phyloP scores from a whole-genome alignment of 768 basidiomycete species.

The Xerocomellus amylosporus region DNA sequence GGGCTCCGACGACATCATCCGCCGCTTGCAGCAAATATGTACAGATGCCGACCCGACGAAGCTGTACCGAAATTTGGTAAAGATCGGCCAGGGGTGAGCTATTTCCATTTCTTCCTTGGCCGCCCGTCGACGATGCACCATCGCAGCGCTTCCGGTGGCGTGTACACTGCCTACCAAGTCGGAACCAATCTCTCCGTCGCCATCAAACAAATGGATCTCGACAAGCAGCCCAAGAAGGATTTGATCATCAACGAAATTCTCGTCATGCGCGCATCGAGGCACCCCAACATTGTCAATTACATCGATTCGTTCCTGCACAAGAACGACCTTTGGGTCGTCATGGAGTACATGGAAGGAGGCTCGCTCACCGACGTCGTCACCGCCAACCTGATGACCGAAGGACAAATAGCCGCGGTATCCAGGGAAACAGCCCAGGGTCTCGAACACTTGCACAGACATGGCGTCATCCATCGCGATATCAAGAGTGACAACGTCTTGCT shows the following conservation, averaged over 20 bases:
- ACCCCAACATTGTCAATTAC: conserved; percentile 99
- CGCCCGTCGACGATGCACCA: conserved; percentile 4
- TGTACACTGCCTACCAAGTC: conserved; percentile 97
- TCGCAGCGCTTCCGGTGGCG: conserved; percentile 88
- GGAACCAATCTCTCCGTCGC: conserved; percentile 93
- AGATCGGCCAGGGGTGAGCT: conserved; percentile 95
- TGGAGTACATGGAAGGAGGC: conserved; percentile 99
- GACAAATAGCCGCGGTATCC: conserved; percentile 96
- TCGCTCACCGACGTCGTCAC: conserved; percentile 92
- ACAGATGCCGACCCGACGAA: conserved; percentile 96
- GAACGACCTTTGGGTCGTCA: conserved; percentile 99
- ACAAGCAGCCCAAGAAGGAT: conserved; percentile 99
- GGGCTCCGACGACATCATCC: conserved; percentile 87
- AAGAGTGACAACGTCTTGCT: conserved; percentile 97
- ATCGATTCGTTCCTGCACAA: conserved; percentile 98
- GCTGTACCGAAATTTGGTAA: conserved; percentile 87
- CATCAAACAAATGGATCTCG: conserved; percentile 99
- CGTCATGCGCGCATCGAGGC: conserved; percentile 94
- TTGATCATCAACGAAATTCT: conserved; percentile 99
- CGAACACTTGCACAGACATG: conserved; percentile 91
- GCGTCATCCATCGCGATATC: conserved; percentile 98
- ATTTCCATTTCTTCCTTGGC: background rate
- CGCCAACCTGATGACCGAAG: conserved; percentile 91
- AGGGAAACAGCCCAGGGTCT: conserved; percentile 91
- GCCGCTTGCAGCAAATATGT: conserved; percentile 88